Evolutionary conservation across 176 grass and related monocot genomes (phyloP).

Genomic region (Saccharum spontaneum): DNA sequence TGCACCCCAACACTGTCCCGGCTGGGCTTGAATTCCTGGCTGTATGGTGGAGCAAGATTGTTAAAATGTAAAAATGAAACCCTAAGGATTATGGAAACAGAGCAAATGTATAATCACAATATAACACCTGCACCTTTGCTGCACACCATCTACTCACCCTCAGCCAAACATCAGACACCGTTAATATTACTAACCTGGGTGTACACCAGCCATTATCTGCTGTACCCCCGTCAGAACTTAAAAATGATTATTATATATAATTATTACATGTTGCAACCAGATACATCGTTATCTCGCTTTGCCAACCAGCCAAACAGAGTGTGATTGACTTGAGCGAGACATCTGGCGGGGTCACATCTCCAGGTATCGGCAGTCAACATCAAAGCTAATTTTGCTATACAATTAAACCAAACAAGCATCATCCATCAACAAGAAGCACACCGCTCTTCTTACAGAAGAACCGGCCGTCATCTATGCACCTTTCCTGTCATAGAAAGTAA

Average conservation of each 20-base stretch:
- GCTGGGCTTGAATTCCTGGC: not conserved
- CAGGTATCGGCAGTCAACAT: conserved; percentile 10
- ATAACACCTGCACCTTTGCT: not conserved
- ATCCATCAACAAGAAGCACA: conserved; percentile 12
- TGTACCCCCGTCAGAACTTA: not conserved
- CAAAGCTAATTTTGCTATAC: conserved; percentile 32
- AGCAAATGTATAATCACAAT: not conserved
- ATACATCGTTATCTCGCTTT: not conserved
- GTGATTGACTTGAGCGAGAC: conserved; percentile 15
- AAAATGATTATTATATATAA: conserved; percentile 15
- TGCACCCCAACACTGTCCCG: not conserved
- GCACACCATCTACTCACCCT: not conserved
- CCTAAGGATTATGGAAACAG: not conserved
- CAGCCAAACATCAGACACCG: not conserved
- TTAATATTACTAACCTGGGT: not conserved
- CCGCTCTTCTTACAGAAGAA: not conserved
- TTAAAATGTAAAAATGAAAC: not conserved
- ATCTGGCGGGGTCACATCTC: conserved; percentile 21
- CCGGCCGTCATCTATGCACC: conserved; percentile 30
- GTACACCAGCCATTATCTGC: not conserved
- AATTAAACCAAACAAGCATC: conserved; percentile 38
- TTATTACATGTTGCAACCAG: conserved; percentile 38
- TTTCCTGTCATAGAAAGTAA: conserved; percentile 48
- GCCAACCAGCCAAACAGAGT: not conserved
- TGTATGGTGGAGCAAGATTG: not conserved